These are phyloP conservation scores for Phoenix roebelenii DNA, from an alignment of 176 grass and related monocot species.

Conservation along the genomic window DNA sequence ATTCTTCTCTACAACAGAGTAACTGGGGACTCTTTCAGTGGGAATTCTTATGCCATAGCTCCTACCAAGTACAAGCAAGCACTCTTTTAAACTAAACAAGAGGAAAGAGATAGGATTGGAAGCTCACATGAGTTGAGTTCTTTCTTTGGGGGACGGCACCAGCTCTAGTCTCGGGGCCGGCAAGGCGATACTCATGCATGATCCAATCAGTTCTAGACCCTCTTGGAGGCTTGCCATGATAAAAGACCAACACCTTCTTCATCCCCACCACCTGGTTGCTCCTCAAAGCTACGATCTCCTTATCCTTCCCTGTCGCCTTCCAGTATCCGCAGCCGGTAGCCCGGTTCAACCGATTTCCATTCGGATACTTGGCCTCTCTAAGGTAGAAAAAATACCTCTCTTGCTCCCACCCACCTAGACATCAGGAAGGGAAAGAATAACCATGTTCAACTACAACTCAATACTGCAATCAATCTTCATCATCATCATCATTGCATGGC, in stretches of 20 bases:
- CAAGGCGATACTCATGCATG: conserved; percentile 33
- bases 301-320: conserved; percentile 32
- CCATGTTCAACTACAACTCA: no score
- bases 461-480: no score
- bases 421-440: not conserved
- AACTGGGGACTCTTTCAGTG: no score
- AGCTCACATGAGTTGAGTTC: conserved; percentile 3
- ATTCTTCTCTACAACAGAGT: no score
- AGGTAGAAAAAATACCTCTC: conserved; percentile 35
- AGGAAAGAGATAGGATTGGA: not conserved
- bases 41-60: no score
- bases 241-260: conserved; percentile 31
- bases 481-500: no score
- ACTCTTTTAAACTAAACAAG: no score
- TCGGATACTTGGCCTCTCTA: conserved; percentile 18
- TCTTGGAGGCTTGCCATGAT: conserved; percentile 19
- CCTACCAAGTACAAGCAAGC: no score
- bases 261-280: conserved; percentile 28
- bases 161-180: not conserved
- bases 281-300: conserved; percentile 4
- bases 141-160: conserved; percentile 1
- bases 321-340: conserved; percentile 25
- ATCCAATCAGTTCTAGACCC: conserved; percentile 20
- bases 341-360: conserved; percentile 14
- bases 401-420: conserved; percentile 14